Evolutionary conservation across 495 filamentous ascomycete species (phyloP), one percentile per base, ranked within the genome.

Genomic region (Penicillium antarcticum): DNA sequence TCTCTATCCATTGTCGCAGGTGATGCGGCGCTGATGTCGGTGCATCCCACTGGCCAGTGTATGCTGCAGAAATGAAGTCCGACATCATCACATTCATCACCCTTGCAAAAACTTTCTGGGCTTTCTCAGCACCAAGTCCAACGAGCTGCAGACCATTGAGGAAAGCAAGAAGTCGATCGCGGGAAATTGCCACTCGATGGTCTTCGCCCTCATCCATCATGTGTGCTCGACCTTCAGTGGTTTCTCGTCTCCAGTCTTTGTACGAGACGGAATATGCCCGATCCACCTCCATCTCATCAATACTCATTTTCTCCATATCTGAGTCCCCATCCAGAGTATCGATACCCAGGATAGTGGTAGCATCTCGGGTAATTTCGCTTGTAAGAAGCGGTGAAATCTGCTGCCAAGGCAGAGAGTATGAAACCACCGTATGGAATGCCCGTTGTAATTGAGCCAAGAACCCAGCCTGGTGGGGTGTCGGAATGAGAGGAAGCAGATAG

Each of bases 41-140:
- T 2, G 72, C 57, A 19, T 73, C 65, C 86, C 86, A 89, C 40
- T 80, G 62, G 0, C 73, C 74, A 5, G 79, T 75, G 61, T 85
- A 91, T 0, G 79, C 75, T 11, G 77, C 68, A 33, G 71, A 74
- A 31, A 91, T 77, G 57, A 86, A 87, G 23, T 76, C 66, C n/a
- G 75, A 80, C 80, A 91, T 81, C 60, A 85, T 79, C 16, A 72
- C 65, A 56, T 87, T 79, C 80, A 91, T 88, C 37, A 90, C 77
- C 51, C 84, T 76, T 18, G 87, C 90, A 56, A 94, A 89, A 11
- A 87, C 77, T 38, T 86, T 78, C 61, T 92, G 87, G 42, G 88
- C 88, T 46, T 77, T 78, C 52, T 88, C 84, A 7, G 86, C 87
- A 9, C 83, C 88, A 43, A 95, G 64, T 0, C 90, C 91, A 7